Conservation (phyloP, 345 rosid genomes). For the Balakata baccata region DNA sequence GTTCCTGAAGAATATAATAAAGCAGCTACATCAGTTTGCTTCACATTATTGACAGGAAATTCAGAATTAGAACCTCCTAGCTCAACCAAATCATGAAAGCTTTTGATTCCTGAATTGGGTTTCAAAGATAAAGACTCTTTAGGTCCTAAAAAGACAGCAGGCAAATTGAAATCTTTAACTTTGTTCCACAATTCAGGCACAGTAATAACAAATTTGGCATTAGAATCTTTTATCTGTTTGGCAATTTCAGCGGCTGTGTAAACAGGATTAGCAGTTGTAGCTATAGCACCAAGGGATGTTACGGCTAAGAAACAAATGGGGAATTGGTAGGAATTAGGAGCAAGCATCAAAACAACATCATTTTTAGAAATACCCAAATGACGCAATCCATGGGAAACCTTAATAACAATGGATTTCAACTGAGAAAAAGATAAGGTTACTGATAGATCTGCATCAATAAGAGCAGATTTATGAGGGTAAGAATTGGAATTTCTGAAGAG, state of each 20-base stretch:
- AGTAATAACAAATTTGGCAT: conserved; percentile 62
- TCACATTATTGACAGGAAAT: conserved; percentile 40
- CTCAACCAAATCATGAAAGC: conserved; percentile 47
- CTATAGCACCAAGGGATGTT: conserved; percentile 60
- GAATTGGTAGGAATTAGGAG: conserved; percentile 75
- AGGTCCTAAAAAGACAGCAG: conserved; percentile 54
- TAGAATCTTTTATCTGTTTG: conserved; percentile 65
- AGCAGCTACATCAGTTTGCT: conserved; percentile 62
- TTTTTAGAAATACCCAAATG: conserved; percentile 58
- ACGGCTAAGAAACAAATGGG: conserved; percentile 74
- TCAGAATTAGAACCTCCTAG: conserved; percentile 42
- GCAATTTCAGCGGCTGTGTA: conserved; percentile 60
- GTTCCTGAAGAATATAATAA: conserved; percentile 90
- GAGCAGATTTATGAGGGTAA: conserved; percentile 58
- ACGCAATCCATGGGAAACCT: conserved; percentile 62
- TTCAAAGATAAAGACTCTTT: conserved; percentile 11
- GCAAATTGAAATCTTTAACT: conserved; percentile 55
- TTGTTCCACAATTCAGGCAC: conserved; percentile 59
- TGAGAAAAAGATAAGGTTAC: conserved; percentile 54
- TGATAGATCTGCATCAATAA: conserved; percentile 61
- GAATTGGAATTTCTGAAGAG: conserved; percentile 54
- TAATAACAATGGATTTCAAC: conserved; percentile 51
- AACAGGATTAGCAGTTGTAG: conserved; percentile 74
- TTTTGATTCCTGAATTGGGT: conserved; percentile 29
- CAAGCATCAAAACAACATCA: conserved; percentile 65